Base-by-base conservation (phyloP, 805 yeast species). In the Candida multigemmis region DNA sequence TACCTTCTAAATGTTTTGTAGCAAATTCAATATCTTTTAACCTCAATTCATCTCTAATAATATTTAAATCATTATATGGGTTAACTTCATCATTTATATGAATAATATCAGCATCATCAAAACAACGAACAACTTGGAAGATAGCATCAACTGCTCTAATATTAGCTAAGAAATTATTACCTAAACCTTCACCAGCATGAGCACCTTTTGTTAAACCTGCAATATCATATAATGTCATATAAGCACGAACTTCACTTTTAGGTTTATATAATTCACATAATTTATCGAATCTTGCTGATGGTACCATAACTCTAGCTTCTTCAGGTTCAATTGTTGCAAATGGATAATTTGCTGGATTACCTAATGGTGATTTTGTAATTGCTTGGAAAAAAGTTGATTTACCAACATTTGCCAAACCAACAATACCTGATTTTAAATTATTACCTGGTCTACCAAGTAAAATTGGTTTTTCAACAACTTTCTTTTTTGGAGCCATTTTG, bases 241-340 rank as follows among this genome's bases (percentile, higher is more conserved):
- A 56, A 0, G 82, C 65, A 5, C 78, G 77, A 6, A 76, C 54
- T 25, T 60, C 58, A 33, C 64, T 65, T 23, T 54, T 51, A 1
- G 83, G 73, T 11, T 51, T 45, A 43, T 71, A 76, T 8, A 75
- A 33, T 8, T 52, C 34, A 24, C 60, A 55, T 22, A 77, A 59
- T 28, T 54, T 60, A 26, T 71, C 67, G 13, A 77, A 56, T 32
- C 68, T 61, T 12, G 50, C 43, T 8, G 73, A 65, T 32, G 67
- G 79, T 25, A 68, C 78, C 6, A 65, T 42, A 4, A 71, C 70
- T 26, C 66, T 53, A 18, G 78, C 75, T 46, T 76, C 79, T 41
- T 72, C 82, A 1, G 85, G 83, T 30, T 77, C 82, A 30, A 77
- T 78, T 6, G 86, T 77, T 7, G 86, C 86, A 53, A 76, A 77